Percentiles rank a stretch among this genome's conserved stretches.
Evolutionary conservation across 306 rosid genomes (phyloP).

Genomic region (Vigna unguiculata): DNA sequence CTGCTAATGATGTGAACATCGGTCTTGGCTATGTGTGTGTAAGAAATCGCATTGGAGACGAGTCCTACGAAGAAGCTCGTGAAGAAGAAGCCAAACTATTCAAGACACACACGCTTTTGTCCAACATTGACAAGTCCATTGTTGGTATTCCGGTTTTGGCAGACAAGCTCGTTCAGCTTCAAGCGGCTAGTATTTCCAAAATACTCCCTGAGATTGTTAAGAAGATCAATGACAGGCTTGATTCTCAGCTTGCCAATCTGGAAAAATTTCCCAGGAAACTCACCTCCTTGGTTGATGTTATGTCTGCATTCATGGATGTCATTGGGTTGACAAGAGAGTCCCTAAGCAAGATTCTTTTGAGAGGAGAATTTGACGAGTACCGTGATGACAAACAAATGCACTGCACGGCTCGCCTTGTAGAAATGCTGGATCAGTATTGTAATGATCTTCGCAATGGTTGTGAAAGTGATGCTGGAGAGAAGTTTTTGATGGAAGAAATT

Average conservation of each 20-base stretch:
- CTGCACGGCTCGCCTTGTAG: slow-evolving; percentile 11
- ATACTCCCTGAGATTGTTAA: background rate
- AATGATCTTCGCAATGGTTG: background rate
- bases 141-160: slow-evolving; percentile 13
- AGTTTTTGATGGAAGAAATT: background rate
- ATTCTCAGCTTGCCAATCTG: background rate
- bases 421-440: background rate
- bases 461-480: background rate
- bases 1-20: background rate
- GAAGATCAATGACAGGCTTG: background rate
- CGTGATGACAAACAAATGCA: slow-evolving; percentile 7
- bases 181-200: slow-evolving; percentile 1
- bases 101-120: background rate
- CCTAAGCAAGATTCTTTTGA: background rate
- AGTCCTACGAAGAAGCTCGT: background rate
- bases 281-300: background rate
- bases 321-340: slow-evolving; percentile 1
- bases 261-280: background rate
- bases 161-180: slow-evolving; percentile 6
- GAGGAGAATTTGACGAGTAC: slow-evolving; percentile 9
- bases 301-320: background rate
- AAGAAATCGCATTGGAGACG: background rate
- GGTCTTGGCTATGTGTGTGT: slow-evolving; percentile 7
- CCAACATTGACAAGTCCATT: slow-evolving; percentile 14
- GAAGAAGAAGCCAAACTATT: background rate